Evolutionary conservation across 768 basidiomycete species (phyloP).

Genomic region (Kwoniella bestiolae): DNA sequence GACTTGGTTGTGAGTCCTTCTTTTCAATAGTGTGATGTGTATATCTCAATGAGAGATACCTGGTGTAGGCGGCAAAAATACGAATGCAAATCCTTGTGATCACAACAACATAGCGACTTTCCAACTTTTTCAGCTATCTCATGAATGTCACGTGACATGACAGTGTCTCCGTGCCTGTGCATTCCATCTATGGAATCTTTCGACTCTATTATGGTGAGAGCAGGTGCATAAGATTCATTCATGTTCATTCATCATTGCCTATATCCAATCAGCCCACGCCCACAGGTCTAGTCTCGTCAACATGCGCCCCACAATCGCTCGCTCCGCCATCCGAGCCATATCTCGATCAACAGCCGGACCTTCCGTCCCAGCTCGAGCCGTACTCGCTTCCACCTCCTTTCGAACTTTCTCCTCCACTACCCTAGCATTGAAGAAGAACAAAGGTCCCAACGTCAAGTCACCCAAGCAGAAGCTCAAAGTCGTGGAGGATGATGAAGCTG

Average conservation of each 20-base stretch:
- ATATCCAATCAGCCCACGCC: no score
- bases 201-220: background rate
- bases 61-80: background rate
- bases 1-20: no score
- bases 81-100: background rate
- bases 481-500: conserved; percentile 25
- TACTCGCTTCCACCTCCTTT: background rate
- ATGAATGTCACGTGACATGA: conserved; percentile 11
- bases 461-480: conserved; percentile 33
- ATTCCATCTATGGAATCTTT: background rate
- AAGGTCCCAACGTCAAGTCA: conserved; percentile 19
- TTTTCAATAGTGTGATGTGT: no score
- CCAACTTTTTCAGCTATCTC: conserved; percentile 14
- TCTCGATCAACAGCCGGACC: background rate
- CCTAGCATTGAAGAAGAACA: conserved; percentile 34
- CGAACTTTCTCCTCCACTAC: conserved; percentile 28
- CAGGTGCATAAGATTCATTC: background rate
- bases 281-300: background rate
- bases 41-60: no score
- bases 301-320: conserved; percentile 3
- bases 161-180: background rate
- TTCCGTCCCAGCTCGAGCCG: background rate
- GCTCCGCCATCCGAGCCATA: background rate
- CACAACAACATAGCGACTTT: background rate
- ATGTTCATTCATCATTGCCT: no score